Evolutionary conservation across 495 filamentous ascomycete genomes (phyloP).

Genomic region (Trichocladium antarcticum): DNA sequence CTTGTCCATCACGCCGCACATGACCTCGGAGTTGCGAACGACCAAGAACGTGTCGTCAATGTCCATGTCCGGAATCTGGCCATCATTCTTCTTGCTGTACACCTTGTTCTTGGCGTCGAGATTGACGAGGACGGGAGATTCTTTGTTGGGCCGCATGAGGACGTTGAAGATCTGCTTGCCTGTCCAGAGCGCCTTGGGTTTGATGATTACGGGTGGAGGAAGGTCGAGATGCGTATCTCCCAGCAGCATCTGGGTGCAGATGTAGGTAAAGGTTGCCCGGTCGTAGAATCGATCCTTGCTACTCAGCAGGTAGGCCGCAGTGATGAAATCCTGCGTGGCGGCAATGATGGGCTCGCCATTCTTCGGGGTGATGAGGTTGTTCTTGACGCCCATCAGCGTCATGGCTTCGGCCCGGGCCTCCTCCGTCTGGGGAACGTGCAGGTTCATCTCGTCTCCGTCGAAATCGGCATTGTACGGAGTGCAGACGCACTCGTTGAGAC

Average conservation of each 20-base stretch:
- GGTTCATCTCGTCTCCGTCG: slow-evolving; percentile 99
- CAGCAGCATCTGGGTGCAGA: slow-evolving; percentile 89
- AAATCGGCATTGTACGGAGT: slow-evolving; percentile 99
- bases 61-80: slow-evolving; percentile 58
- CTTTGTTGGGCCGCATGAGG: slow-evolving; percentile 80
- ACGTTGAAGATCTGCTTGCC: slow-evolving; percentile 96
- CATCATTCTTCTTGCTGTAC: slow-evolving; percentile 45
- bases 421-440: slow-evolving; percentile 95
- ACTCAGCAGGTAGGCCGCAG: slow-evolving; percentile 79
- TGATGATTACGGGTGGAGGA: slow-evolving; percentile 73
- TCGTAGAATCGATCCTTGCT: slow-evolving; percentile 91
- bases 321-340: slow-evolving; percentile 97
- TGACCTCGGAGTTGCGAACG: slow-evolving; percentile 90
- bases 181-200: slow-evolving; percentile 85
- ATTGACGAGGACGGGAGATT: slow-evolving; percentile 73
- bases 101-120: slow-evolving; percentile 86
- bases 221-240: slow-evolving; percentile 70
- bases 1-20: slow-evolving; percentile 98
- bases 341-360: slow-evolving; percentile 98
- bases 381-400: slow-evolving; percentile 94
- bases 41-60: slow-evolving; percentile 79
- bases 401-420: slow-evolving; percentile 93
- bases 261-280: slow-evolving; percentile 70
- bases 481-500: slow-evolving; percentile 95
- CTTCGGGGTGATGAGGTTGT: slow-evolving; percentile 89